phyloP scores from a whole-genome alignment of 495 filamentous ascomycete genomes.

The Aspergillus wentii region DNA sequence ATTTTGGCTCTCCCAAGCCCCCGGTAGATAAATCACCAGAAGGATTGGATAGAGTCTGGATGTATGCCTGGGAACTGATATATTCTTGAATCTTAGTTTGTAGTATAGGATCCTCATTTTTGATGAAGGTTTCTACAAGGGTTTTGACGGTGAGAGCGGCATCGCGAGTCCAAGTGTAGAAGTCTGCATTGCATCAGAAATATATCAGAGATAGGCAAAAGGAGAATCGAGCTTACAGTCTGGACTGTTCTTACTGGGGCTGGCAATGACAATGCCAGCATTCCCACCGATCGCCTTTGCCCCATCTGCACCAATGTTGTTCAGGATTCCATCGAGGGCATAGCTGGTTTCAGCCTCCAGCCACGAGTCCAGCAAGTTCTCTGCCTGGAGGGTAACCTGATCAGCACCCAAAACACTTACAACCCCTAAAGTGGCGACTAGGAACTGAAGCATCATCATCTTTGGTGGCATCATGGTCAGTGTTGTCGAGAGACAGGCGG shows the following conservation, averaged over 20 bases:
- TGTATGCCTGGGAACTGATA: constrained; percentile 44
- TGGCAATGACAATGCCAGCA: constrained; percentile 48
- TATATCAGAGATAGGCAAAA: neutral
- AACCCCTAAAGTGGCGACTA: too few relatives aligned
- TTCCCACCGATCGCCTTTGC: constrained; percentile 32
- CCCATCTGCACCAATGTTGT: constrained; percentile 52
- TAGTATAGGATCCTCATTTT: constrained; percentile 29
- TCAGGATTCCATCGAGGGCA: constrained; percentile 45
- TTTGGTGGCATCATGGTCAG: constrained; percentile 4
- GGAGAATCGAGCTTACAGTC: constrained; percentile 39
- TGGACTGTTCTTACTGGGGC: constrained; percentile 46
- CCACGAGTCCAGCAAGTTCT: constrained; percentile 43
- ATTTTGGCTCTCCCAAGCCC: constrained; percentile 57
- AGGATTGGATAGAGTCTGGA: constrained; percentile 51
- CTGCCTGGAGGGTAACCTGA: too few relatives aligned
- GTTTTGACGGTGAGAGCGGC: constrained; percentile 51
- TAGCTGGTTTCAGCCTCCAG: constrained; percentile 45
- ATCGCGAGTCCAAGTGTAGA: constrained; percentile 59
- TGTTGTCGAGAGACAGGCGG: too few relatives aligned
- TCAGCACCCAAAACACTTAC: too few relatives aligned
- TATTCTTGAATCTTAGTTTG: constrained; percentile 46
- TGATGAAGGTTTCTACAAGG: constrained; percentile 47
- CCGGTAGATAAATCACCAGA: constrained; percentile 47
- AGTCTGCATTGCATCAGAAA: too few relatives aligned
- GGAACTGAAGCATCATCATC: too few relatives aligned